Evolutionary conservation across 768 basidiomycete genomes (phyloP).

Genomic region (Ephemerocybe angulata): DNA sequence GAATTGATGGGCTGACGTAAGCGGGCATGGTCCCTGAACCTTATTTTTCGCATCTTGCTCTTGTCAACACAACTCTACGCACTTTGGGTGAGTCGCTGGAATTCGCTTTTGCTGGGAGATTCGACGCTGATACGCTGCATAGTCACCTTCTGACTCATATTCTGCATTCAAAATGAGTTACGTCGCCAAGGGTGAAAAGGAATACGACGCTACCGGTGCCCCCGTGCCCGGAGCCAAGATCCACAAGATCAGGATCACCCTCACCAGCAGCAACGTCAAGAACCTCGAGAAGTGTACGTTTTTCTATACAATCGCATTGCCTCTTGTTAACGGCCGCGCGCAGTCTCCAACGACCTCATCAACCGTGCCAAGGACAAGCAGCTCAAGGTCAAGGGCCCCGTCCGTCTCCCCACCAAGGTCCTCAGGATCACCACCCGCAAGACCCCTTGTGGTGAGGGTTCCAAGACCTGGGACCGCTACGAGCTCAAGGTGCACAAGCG

Average conservation of each 20-base stretch:
- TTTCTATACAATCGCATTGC: slow-evolving; percentile 16
- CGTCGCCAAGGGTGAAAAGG: slow-evolving; percentile 98
- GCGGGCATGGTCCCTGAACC: slow-evolving; percentile 24
- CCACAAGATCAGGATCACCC: slow-evolving; percentile 99
- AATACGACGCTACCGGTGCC: slow-evolving; percentile 92
- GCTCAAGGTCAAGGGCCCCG: slow-evolving; percentile 97
- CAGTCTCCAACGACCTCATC: slow-evolving; percentile 94
- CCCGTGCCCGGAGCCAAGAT: slow-evolving; percentile 84
- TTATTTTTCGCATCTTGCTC: slow-evolving; percentile 30
- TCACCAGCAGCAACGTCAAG: slow-evolving; percentile 96
- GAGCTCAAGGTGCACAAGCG: slow-evolving; percentile 99
- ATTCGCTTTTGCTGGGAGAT: slow-evolving; percentile 3
- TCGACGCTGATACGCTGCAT: slow-evolving; percentile 4
- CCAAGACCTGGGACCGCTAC: slow-evolving; percentile 99
- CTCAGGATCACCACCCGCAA: slow-evolving; percentile 99
- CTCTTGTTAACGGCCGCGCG: too few species aligned
- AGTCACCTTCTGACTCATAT: slow-evolving; percentile 85
- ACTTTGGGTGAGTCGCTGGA: slow-evolving; percentile 41
- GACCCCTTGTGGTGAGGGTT: slow-evolving; percentile 99
- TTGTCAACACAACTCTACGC: slow-evolving; percentile 39
- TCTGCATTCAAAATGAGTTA: slow-evolving; percentile 76
- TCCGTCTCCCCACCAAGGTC: slow-evolving; percentile 97
- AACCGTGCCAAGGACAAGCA: slow-evolving; percentile 99
- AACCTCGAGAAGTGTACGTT: slow-evolving; percentile 94
- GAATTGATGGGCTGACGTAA: slow-evolving; percentile 30